These are phyloP conservation scores for Tilletia caries DNA, from an alignment of 1,284 basidiomycete species.

Conservation along the genomic window DNA sequence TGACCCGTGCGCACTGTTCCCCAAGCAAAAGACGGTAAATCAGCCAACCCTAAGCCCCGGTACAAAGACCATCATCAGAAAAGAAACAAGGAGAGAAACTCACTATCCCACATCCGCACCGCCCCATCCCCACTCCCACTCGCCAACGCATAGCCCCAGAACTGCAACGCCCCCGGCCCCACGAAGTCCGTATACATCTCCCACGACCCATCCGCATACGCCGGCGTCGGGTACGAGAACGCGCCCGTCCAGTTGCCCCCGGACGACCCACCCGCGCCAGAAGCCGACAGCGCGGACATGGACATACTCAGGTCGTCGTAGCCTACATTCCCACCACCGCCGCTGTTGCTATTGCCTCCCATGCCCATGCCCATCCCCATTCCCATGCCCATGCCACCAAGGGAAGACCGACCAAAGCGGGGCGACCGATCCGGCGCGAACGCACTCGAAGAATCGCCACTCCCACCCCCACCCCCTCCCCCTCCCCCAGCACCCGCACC, in stretches of 20 bases:
- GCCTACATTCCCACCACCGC: too few species aligned
- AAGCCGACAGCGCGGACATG: conserved; percentile 11
- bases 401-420: conserved; percentile 1
- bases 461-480: not conserved
- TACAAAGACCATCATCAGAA: conserved; percentile 8
- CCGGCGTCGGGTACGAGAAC: conserved; percentile 67
- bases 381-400: not conserved
- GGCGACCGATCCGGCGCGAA: not conserved
- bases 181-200: conserved; percentile 97
- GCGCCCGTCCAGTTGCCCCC: conserved; percentile 58
- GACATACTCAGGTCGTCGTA: conserved; percentile 6
- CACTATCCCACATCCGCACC: conserved; percentile 94
- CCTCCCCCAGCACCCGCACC: not conserved
- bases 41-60: too few species aligned
- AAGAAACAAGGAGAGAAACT: not conserved
- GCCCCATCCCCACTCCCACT: conserved; percentile 95
- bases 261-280: conserved; percentile 4
- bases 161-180: conserved; percentile 76
- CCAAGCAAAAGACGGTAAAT: not conserved
- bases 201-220: conserved; percentile 80
- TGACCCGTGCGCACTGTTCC: conserved; percentile 87
- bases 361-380: too few species aligned
- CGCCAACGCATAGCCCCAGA: conserved; percentile 96
- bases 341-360: too few species aligned
- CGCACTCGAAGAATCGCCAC: too few species aligned